phyloP scores from a whole-genome alignment of 1,284 basidiomycete genomes.

The Pholiota adiposa region DNA sequence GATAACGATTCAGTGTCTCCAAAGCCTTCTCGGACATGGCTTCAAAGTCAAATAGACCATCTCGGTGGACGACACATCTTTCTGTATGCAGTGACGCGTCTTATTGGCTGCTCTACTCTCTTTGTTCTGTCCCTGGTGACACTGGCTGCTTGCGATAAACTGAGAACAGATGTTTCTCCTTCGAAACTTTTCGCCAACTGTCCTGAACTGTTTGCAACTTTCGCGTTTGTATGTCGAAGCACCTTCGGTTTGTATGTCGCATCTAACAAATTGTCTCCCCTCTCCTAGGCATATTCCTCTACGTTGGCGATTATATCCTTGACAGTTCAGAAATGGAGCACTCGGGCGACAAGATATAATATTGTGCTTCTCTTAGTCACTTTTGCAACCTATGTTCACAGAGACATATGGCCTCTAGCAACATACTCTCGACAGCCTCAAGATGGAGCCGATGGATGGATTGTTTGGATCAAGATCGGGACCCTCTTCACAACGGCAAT shows the following conservation, averaged over 20 bases:
- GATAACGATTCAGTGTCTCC: background rate
- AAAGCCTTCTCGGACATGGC: slow-evolving; percentile 1
- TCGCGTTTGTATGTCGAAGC: background rate
- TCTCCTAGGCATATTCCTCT: slow-evolving; percentile 12
- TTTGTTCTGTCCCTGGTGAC: background rate
- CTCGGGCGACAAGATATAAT: slow-evolving; percentile 15
- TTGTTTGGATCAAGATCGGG: slow-evolving; percentile 41
- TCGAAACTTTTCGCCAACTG: background rate
- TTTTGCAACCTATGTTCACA: slow-evolving; percentile 53
- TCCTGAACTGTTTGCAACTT: background rate
- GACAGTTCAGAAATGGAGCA: slow-evolving; percentile 13
- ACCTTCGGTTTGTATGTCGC: background rate
- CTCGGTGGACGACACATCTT: slow-evolving; percentile 1
- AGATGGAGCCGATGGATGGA: slow-evolving; percentile 35
- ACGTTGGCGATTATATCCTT: slow-evolving; percentile 11
- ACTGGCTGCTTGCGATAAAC: background rate
- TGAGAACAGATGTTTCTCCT: background rate
- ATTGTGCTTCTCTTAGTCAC: slow-evolving; percentile 40
- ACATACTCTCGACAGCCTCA: slow-evolving; percentile 43
- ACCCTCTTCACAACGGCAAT: slow-evolving; percentile 37
- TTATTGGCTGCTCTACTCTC: background rate
- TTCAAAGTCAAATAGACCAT: background rate
- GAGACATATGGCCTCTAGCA: slow-evolving; percentile 63
- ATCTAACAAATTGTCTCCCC: background rate
- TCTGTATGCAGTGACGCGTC: background rate